These are phyloP conservation scores for Myriangium duriaei DNA, from an alignment of 2,329 filamentous ascomycete species.

Conservation along the genomic window DNA sequence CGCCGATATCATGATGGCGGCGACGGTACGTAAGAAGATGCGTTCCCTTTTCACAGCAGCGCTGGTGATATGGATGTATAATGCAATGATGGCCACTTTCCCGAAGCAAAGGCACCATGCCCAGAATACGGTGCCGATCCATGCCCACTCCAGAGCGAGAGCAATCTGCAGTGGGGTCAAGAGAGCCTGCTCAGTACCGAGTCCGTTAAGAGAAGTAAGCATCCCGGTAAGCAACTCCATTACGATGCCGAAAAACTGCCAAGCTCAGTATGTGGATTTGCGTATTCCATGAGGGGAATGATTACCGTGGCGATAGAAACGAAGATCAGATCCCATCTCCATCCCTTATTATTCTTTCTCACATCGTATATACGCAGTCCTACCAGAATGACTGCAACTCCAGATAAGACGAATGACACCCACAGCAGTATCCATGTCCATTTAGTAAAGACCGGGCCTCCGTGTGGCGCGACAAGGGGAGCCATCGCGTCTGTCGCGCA, in stretches of 20 bases:
- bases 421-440: neutral
- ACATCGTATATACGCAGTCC: neutral
- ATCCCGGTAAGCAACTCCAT: slow-evolving; percentile 2
- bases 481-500: neutral
- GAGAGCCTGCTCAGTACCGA: neutral
- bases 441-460: neutral
- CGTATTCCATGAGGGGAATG: neutral
- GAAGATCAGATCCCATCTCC: neutral
- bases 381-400: neutral
- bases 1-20: neutral
- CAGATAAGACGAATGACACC: neutral
- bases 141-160: slow-evolving; percentile 3
- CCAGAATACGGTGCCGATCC: slow-evolving; percentile 1
- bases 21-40: slow-evolving; percentile 2
- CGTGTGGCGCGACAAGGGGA: neutral
- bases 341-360: neutral
- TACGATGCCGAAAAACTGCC: slow-evolving; percentile 1
- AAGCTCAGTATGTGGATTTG: neutral
- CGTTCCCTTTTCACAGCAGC: slow-evolving; percentile 1
- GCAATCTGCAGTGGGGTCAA: slow-evolving; percentile 1
- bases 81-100: slow-evolving; percentile 7
- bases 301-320: neutral
- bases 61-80: slow-evolving; percentile 3
- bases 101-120: slow-evolving; percentile 1
- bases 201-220: slow-evolving; percentile 4